Conservation (phyloP, 2,329 filamentous ascomycete genomes). For the Arthrinium puccinioides region DNA sequence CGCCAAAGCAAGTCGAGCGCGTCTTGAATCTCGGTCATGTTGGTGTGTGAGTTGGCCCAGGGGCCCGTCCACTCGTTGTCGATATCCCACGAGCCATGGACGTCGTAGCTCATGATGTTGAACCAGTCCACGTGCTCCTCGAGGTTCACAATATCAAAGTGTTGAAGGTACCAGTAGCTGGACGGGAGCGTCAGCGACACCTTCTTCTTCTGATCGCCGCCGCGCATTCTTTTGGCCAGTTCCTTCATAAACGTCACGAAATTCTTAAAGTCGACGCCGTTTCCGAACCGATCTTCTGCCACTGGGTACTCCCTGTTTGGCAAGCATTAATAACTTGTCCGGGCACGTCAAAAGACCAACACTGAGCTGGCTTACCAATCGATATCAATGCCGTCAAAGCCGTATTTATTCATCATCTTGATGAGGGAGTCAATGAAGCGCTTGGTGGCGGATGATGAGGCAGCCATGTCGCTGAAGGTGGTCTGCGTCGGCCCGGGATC, state of each 20-base stretch:
- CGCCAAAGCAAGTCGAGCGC: constrained; percentile 40
- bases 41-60: constrained; percentile 32
- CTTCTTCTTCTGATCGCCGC: neutral
- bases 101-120: constrained; percentile 30
- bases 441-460: neutral
- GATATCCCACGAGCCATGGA: constrained; percentile 34
- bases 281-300: constrained; percentile 19
- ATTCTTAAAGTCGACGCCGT: constrained; percentile 8
- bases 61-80: constrained; percentile 7
- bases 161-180: constrained; percentile 10
- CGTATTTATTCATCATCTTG: constrained; percentile 15
- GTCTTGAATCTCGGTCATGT: constrained; percentile 38
- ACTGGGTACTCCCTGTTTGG: constrained; percentile 21
- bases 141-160: constrained; percentile 7
- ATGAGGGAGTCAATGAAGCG: constrained; percentile 14
- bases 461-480: constrained; percentile 18
- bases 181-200: constrained; percentile 12
- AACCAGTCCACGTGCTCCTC: constrained; percentile 19
- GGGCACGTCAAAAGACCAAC: constrained; percentile 8
- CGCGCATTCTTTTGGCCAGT: constrained; percentile 4
- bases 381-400: constrained; percentile 9
- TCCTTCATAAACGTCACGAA: constrained; percentile 8
- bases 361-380: constrained; percentile 25
- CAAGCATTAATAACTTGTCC: constrained; percentile 1
- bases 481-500: constrained; percentile 21